phyloP scores from a whole-genome alignment of 1,284 basidiomycete genomes.

The Chiua sp. region DNA sequence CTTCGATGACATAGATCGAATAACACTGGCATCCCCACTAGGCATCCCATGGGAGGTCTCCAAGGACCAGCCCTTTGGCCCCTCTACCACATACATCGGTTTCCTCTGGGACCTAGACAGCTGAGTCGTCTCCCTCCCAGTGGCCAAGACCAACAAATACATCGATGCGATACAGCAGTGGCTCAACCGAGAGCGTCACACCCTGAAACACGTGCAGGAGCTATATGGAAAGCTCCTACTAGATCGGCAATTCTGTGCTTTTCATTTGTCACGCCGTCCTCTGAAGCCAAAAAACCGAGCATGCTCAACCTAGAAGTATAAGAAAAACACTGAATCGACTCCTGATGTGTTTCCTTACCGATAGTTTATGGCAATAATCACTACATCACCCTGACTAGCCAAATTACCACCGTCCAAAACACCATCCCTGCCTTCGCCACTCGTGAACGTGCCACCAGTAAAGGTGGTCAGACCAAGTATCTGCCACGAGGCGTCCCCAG shows the following conservation, averaged over 20 bases:
- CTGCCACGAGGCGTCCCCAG: no score
- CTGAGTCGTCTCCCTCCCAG: rapidly evolving
- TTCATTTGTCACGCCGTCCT: constrained; percentile 13
- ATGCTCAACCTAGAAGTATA: constrained; percentile 11
- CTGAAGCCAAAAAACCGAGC: constrained; percentile 15
- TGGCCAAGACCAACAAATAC: constrained; percentile 1
- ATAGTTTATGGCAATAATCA: constrained; percentile 53
- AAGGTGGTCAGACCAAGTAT: no score
- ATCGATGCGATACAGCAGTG: neutral
- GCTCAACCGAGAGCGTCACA: neutral
- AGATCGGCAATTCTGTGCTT: constrained; percentile 22
- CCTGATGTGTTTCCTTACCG: constrained; percentile 21
- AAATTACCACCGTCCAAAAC: constrained; percentile 49
- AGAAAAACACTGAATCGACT: neutral
- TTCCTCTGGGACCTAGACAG: constrained; percentile 6
- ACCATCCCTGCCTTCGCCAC: constrained; percentile 44
- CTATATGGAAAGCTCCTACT: constrained; percentile 7
- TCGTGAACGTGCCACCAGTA: constrained; percentile 41
- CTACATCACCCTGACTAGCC: constrained; percentile 47
- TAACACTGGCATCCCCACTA: rapidly evolving
- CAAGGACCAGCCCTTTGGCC: constrained; percentile 14
- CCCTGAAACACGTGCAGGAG: neutral
- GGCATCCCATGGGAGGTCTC: constrained; percentile 13
- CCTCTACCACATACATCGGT: neutral
- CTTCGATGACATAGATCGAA: neutral